Evolutionary conservation across 805 yeast species (phyloP).

Genomic region (Wickerhamia fluorescens): DNA sequence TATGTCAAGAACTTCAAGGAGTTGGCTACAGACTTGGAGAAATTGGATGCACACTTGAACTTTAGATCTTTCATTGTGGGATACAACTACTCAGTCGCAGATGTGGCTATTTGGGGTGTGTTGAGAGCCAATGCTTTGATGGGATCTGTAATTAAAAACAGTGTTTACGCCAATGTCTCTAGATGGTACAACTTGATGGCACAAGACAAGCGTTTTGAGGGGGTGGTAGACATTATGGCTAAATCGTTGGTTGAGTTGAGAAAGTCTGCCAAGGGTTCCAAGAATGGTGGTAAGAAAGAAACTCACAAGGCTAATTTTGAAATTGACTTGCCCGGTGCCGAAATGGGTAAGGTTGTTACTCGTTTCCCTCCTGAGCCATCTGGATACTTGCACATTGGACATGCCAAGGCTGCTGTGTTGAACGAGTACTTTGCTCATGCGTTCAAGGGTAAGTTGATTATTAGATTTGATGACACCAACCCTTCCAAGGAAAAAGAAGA

Average conservation of each 20-base stretch:
- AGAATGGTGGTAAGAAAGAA: constrained; percentile 53
- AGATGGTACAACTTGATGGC: constrained; percentile 89
- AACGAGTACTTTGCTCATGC: constrained; percentile 94
- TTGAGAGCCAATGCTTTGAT: constrained; percentile 89
- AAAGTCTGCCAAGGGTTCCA: constrained; percentile 48
- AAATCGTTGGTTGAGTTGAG: constrained; percentile 68
- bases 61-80: constrained; percentile 76
- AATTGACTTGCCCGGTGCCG: constrained; percentile 87
- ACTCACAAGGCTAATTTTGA: constrained; percentile 92
- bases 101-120: constrained; percentile 88
- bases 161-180: constrained; percentile 75
- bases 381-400: constrained; percentile 98
- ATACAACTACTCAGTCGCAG: constrained; percentile 63
- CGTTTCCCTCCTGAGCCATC: constrained; percentile 99
- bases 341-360: constrained; percentile 91
- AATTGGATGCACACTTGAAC: constrained; percentile 76
- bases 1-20: constrained; percentile 84
- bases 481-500: constrained; percentile 95
- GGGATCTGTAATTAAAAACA: constrained; percentile 83
- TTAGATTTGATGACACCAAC: constrained; percentile 97
- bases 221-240: constrained; percentile 57
- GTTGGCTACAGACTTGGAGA: constrained; percentile 68
- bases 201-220: constrained; percentile 59
- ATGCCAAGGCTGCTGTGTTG: constrained; percentile 95
- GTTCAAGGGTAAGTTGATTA: constrained; percentile 93